Evolutionary conservation across 495 filamentous ascomycete genomes (phyloP), one percentile per base, ranked within the genome.

Genomic region (Penicillium longicatenatum): DNA sequence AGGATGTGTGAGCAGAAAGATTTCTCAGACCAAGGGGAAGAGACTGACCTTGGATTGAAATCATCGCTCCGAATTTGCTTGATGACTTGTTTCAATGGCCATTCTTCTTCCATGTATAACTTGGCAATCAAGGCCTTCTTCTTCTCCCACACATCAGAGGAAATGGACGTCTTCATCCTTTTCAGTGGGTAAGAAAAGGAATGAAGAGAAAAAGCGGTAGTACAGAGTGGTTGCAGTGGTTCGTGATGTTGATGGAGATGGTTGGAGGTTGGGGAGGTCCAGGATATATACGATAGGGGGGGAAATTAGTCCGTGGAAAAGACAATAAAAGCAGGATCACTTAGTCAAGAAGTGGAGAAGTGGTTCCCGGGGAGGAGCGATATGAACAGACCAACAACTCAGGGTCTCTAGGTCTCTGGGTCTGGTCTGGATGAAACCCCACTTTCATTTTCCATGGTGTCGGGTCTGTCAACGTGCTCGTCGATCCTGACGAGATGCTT

Each of bases 101-200:
- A 79, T 72, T 77, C 75, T 42, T 80, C 75, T 22, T 78, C 75
- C 63, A 78, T 79, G 55, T 80, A 80, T 41, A 80, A 61, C 31
- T 72, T 70, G 39, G 75, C 69, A 55, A 80, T 80, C 57, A 79
- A 58, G 7, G 69, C 71, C 54, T 77, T 80, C 67, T 79, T 79
- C 61, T 70, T 75, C 65, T 80, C 76, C 78, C 78, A 80, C 21
- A 77, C 73, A 53, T 80, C 75, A 1, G 76, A 75, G 4, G 77
- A 71, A 39, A 80, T 78, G 12, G 75, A 74, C 47, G 70, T 78
- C 65, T 79, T 79, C 76, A 79, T 79, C 17, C 29, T 66, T 21
- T 20, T 43, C 16, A 35, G 9, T 39, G 37, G 14, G 14, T n/a
- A n/a, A n/a, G 16, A 39, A 39, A 17, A 39, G 14, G 37, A 39